Evolutionary conservation across 2,329 filamentous ascomycete genomes (phyloP).

Genomic region (Xylariaceae sp.): DNA sequence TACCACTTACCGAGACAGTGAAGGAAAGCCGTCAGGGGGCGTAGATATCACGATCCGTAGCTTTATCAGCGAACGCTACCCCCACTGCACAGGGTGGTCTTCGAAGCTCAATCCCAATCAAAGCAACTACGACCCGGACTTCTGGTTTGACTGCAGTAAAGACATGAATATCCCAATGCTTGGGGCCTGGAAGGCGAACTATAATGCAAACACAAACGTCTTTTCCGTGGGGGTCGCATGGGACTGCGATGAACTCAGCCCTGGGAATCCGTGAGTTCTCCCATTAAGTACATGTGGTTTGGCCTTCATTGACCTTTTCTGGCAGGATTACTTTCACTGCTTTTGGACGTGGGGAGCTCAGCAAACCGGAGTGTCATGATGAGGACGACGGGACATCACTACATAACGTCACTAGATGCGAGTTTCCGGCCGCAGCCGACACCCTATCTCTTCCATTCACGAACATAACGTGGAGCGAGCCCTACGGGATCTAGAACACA

Average conservation of each 20-base stretch:
- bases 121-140: not conserved
- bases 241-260: slow-evolving; percentile 7
- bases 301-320: not conserved
- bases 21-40: slow-evolving; percentile 7
- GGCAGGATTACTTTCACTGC: slow-evolving; percentile 4
- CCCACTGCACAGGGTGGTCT: not conserved
- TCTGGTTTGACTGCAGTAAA: slow-evolving; percentile 10
- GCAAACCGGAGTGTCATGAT: slow-evolving; percentile 7
- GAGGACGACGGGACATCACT: slow-evolving; percentile 9
- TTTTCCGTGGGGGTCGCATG: slow-evolving; percentile 5
- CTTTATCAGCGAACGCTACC: not conserved
- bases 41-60: not conserved
- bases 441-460: slow-evolving; percentile 10
- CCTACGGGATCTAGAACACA: not conserved
- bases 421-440: not conserved
- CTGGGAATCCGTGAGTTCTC: not conserved
- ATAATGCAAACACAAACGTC: not conserved
- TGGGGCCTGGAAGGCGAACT: slow-evolving; percentile 2
- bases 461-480: not conserved
- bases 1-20: too few species aligned
- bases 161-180: too few species aligned
- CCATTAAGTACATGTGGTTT: not conserved
- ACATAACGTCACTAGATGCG: slow-evolving; percentile 5
- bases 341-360: not conserved
- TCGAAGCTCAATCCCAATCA: slow-evolving; percentile 3